Percentiles rank a stretch among this genome's conserved stretches.
Evolutionary conservation across 2,329 filamentous ascomycete genomes (phyloP).

Genomic region (Pyricularia sp.): DNA sequence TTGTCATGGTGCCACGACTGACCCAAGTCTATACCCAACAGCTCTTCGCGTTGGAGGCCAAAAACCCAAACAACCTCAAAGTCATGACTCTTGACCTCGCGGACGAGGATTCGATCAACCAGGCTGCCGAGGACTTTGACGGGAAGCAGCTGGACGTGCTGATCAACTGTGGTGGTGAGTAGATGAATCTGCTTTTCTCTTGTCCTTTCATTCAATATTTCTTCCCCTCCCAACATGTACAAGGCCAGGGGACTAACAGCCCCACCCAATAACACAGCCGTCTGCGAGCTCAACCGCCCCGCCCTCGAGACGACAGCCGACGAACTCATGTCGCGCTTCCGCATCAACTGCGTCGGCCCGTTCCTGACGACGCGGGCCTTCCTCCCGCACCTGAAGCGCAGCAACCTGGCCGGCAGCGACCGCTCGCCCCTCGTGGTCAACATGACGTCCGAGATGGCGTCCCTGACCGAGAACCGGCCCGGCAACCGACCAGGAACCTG

Average conservation of each 20-base stretch:
- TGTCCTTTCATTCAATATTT: neutral
- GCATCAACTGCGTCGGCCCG: constrained; percentile 4
- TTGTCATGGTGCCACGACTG: neutral
- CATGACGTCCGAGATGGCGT: constrained; percentile 6
- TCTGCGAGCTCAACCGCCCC: constrained; percentile 4
- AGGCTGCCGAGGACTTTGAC: constrained; percentile 3
- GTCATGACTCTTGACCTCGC: constrained; percentile 4
- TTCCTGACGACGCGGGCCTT: constrained; percentile 7
- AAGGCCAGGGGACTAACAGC: neutral
- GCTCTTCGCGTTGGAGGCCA: constrained; percentile 3
- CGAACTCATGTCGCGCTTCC: constrained; percentile 4
- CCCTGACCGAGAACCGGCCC: constrained; percentile 5
- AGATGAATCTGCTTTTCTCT: neutral
- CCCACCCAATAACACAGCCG: neutral
- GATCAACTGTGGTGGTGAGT: constrained; percentile 8
- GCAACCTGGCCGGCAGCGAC: neutral
- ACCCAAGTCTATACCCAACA: neutral
- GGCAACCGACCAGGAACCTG: constrained; percentile 3
- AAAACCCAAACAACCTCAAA: constrained; percentile 4
- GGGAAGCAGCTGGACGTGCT: constrained; percentile 4
- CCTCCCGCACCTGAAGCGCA: constrained; percentile 4
- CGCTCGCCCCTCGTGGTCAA: constrained; percentile 5
- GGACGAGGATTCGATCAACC: constrained; percentile 5
- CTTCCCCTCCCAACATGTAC: no score
- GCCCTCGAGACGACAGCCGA: constrained; percentile 4